Conservation (phyloP, 768 basidiomycete genomes). For the Leccinum pellstonianum region DNA sequence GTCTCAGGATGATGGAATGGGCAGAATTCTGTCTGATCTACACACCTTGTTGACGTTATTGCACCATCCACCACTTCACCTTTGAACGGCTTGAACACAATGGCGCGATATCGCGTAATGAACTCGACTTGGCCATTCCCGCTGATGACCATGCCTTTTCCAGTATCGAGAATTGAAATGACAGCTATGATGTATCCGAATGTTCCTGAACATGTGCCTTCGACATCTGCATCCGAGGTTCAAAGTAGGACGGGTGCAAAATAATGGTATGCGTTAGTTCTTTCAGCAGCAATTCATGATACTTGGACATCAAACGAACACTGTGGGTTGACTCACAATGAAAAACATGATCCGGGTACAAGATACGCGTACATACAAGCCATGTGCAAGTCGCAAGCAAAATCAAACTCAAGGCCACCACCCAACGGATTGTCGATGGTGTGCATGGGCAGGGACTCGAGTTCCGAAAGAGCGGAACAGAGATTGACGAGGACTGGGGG, state of each 20-base stretch:
- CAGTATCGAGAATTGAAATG: constrained; percentile 86
- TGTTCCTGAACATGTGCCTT: constrained; percentile 94
- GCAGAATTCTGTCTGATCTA: background rate
- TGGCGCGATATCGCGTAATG: constrained; percentile 88
- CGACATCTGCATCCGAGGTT: constrained; percentile 95
- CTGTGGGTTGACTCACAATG: constrained; percentile 49
- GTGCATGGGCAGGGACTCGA: constrained; percentile 84
- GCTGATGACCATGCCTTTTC: constrained; percentile 87
- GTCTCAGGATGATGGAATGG: background rate
- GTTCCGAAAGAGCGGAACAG: constrained; percentile 62
- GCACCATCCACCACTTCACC: constrained; percentile 95
- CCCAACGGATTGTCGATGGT: constrained; percentile 75
- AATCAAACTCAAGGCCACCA: too few relatives aligned
- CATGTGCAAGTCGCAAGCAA: too few relatives aligned
- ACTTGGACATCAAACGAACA: background rate
- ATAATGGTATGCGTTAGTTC: constrained; percentile 95
- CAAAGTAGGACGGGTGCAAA: constrained; percentile 98
- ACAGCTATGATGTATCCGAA: constrained; percentile 95
- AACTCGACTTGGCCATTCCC: constrained; percentile 97
- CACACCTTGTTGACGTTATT: constrained; percentile 93
- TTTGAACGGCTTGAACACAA: constrained; percentile 99
- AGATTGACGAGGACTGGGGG: constrained; percentile 71
- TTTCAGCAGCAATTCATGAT: constrained; percentile 54
- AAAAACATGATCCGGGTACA: constrained; percentile 52
- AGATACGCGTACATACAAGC: too few relatives aligned